These are phyloP conservation scores for Dactylellina sp. DNA, from an alignment of 2,329 filamentous ascomycete genomes.

Conservation along the genomic window DNA sequence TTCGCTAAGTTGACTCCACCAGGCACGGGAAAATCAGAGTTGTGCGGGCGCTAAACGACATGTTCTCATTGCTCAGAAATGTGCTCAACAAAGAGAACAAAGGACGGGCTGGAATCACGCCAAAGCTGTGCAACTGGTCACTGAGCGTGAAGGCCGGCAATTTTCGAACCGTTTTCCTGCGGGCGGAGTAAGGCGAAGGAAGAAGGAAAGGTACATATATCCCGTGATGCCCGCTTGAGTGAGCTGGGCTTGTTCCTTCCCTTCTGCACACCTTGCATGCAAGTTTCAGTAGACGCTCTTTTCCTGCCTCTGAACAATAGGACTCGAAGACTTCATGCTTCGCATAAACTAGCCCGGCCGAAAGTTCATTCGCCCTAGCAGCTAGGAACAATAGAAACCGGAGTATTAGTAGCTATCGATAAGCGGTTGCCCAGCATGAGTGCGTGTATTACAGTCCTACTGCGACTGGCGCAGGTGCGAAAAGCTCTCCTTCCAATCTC, in stretches of 20 bases:
- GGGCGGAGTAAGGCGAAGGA: slow-evolving; percentile 1
- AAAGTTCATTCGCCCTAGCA: background rate
- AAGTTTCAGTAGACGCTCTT: slow-evolving; percentile 55
- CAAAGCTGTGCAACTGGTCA: slow-evolving; percentile 8
- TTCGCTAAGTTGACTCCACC: too few relatives aligned
- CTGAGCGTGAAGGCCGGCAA: background rate
- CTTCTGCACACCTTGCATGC: slow-evolving; percentile 8
- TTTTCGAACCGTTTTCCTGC: slow-evolving; percentile 2
- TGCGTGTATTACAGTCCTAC: slow-evolving; percentile 43
- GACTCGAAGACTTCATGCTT: slow-evolving; percentile 5
- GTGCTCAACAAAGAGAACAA: slow-evolving; percentile 21
- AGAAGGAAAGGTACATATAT: slow-evolving; percentile 36
- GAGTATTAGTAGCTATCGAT: slow-evolving; percentile 21
- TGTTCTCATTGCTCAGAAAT: slow-evolving; percentile 41
- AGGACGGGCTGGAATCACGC: slow-evolving; percentile 23
- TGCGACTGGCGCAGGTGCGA: slow-evolving; percentile 48
- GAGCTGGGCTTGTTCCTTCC: slow-evolving; percentile 5
- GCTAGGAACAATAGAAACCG: slow-evolving; percentile 12
- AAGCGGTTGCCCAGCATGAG: slow-evolving; percentile 42
- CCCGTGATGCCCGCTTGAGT: slow-evolving; percentile 25
- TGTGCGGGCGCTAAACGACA: slow-evolving; percentile 38
- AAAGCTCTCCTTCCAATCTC: too few relatives aligned
- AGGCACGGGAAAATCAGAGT: background rate
- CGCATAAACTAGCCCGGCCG: background rate
- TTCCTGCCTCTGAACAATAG: too few relatives aligned